A percentile compares a stretch with the other conserved stretches of the same genome.
Evolutionary conservation across 2,329 filamentous ascomycete genomes (phyloP).

Genomic region (Alternaria postmessia): DNA sequence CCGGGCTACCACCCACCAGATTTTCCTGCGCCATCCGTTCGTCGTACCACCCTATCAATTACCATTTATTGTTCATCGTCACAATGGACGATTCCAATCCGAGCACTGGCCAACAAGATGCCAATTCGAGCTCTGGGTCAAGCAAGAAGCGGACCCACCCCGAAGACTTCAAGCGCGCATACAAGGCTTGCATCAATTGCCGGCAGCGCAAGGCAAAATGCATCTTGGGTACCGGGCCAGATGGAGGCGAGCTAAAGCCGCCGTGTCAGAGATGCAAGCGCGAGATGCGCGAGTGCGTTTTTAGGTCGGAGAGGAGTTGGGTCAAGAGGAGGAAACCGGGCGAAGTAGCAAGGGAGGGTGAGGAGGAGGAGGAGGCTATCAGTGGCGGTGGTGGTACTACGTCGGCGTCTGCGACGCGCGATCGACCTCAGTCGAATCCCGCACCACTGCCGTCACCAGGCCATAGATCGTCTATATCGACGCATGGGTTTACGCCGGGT

Average conservation of each 20-base stretch:
- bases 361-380: conserved; percentile 27
- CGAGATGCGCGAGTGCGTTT: conserved; percentile 61
- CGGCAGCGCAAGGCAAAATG: conserved; percentile 63
- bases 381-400: not conserved
- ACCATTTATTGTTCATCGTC: conserved; percentile 13
- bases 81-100: conserved; percentile 27
- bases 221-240: conserved; percentile 55
- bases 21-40: conserved; percentile 42
- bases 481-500: conserved; percentile 34
- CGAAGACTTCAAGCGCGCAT: conserved; percentile 61
- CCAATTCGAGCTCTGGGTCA: conserved; percentile 17
- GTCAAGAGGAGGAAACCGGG: conserved; percentile 49
- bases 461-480: conserved; percentile 37
- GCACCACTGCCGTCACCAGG: conserved; percentile 28
- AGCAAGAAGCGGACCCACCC: conserved; percentile 48
- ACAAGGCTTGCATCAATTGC: conserved; percentile 64
- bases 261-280: conserved; percentile 60
- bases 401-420: not conserved
- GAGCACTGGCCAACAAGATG: conserved; percentile 26
- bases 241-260: conserved; percentile 52
- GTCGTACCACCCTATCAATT: conserved; percentile 30
- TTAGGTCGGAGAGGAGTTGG: conserved; percentile 52
- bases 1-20: not conserved
- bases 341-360: conserved; percentile 32
- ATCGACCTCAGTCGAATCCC: conserved; percentile 18